Evolutionary conservation across 257 asterid genomes (phyloP), one percentile per base, ranked within the genome.

Genomic region (Petunia axillaris): DNA sequence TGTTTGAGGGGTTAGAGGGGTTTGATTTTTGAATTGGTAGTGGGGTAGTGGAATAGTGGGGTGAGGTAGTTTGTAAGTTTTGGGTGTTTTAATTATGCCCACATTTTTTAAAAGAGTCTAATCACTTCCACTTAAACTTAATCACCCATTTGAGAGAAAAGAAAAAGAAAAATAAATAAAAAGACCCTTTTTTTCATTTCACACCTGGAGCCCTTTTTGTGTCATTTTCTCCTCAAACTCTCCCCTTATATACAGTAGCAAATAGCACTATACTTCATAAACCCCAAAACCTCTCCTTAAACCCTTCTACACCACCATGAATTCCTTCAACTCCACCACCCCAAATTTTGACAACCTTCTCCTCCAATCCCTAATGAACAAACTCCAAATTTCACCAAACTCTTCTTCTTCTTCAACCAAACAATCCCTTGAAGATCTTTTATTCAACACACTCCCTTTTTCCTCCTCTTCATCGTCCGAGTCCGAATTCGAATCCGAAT

Each of bases 291-390:
- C 90, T 86, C 81, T 5, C 58, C 76, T 25, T 43, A 86, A 81
- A 83, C 88, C 84, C 87, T 81, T 84, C 53, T 43, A 40, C 76
- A 66, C 75, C 67, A 15, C 89, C 86, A 89, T 87, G 91, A 85
- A 65, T 81, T 81, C 89, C 71, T 86, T 83, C 83, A 65, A 80
- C 83, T 65, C 80, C 77, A 16, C 92, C 84, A 89, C 91, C 64
- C 97, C 98, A 3, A 91, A 90, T 85, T 94, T 94, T 91, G 98
- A 94, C 86, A 94, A 86, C 83, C 98, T 93, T 81, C 91, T 96
- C 78, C 90, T 94, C 75, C 98, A 91, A 43, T 87, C 97, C 81
- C 95, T 96, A 50, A 89, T 94, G 96, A 89, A 94, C 58, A 90
- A 93, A 68, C 93, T 96, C 86, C 94, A 91, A 43, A 88, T 89